Base-by-base conservation (phyloP, 495 filamentous ascomycete species). In the Echria macrotheca region DNA sequence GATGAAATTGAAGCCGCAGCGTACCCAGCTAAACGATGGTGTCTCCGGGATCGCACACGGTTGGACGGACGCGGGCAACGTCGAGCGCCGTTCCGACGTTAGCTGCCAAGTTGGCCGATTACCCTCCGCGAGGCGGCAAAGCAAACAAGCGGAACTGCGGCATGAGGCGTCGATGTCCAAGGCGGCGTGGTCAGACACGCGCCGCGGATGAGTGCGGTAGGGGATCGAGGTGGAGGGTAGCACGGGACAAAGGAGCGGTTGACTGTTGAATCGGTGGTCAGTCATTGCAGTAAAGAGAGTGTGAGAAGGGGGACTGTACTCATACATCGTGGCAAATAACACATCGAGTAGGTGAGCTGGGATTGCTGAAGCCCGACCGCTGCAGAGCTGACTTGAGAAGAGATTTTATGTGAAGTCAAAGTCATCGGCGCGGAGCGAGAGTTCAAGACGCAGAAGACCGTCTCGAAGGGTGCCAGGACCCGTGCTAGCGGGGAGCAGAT, bases 131-230 rank as follows among this genome's bases (percentile, higher is more conserved):
- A n/a, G n/a, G n/a, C n/a, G n/a, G 37, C 37, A 40, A 40, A 19
- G 37, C 37, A 19, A 40, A 40, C 37, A 40, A 19, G 19, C n/a
- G 19, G 37, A 40, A 40, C 37, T 40, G 37, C 37, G 37, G 40
- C 40, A 14, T 43, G 40, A 41, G 38, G 40, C 40, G 23, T 28
- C 40, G 40, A 43, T 43, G 21, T 43, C 40, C 40, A 23, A 43
- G 19, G 40, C 40, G 40, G 40, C 21, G 40, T 43, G 40, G 40
- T 43, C 40, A 43, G 40, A 43, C 40, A 43, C 21, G 40, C 28
- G 40, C 40, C 12, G 40, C 40, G 40, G 24, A 28, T 43, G 25
- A n/a, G 38, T 19, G 23, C 38, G 38, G 38, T 41, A 41, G 38
- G 38, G 38, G 38, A 41, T 41, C 38, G 38, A 41, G 38, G 19